Evolutionary conservation across 2,329 filamentous ascomycete genomes (phyloP).

Genomic region (Sporothrix inflata): DNA sequence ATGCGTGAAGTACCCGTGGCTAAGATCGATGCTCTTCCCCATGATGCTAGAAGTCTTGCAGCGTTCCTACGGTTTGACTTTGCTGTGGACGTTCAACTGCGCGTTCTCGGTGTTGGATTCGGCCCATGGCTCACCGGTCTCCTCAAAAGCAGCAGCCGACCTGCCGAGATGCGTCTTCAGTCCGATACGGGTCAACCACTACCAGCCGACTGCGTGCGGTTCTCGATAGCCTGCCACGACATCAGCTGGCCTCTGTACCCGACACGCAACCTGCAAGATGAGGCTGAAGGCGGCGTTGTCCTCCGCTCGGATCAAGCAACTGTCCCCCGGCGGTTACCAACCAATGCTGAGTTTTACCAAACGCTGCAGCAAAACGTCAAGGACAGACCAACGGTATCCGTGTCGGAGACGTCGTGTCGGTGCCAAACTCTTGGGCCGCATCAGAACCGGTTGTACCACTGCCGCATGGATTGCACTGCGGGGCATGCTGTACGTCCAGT

Average conservation of each 20-base stretch:
- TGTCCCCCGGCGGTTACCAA: constrained; percentile 13
- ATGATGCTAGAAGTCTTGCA: too few relatives aligned
- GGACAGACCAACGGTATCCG: background rate
- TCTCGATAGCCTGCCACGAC: constrained; percentile 35
- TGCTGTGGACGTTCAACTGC: constrained; percentile 35
- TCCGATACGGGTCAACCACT: constrained; percentile 35
- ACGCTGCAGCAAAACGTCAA: background rate
- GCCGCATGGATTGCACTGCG: constrained; percentile 14
- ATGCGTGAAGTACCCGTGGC: constrained; percentile 35
- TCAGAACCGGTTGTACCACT: constrained; percentile 25
- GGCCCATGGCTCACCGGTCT: constrained; percentile 8
- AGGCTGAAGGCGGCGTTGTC: constrained; percentile 35
- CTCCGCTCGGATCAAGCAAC: background rate
- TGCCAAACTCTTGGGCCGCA: constrained; percentile 19
- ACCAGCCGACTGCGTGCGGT: constrained; percentile 32
- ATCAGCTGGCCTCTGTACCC: constrained; percentile 37
- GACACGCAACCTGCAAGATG: constrained; percentile 36
- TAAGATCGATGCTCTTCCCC: constrained; percentile 31
- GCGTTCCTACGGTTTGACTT: constrained; percentile 39
- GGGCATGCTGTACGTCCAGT: background rate
- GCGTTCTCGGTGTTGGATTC: constrained; percentile 35
- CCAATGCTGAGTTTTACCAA: constrained; percentile 20
- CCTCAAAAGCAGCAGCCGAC: constrained; percentile 33
- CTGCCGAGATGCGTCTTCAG: constrained; percentile 35
- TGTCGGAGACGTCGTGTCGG: background rate